These are phyloP conservation scores for Zymoseptoria pseudotritici DNA, from an alignment of 2,329 filamentous ascomycete species.

Conservation along the genomic window DNA sequence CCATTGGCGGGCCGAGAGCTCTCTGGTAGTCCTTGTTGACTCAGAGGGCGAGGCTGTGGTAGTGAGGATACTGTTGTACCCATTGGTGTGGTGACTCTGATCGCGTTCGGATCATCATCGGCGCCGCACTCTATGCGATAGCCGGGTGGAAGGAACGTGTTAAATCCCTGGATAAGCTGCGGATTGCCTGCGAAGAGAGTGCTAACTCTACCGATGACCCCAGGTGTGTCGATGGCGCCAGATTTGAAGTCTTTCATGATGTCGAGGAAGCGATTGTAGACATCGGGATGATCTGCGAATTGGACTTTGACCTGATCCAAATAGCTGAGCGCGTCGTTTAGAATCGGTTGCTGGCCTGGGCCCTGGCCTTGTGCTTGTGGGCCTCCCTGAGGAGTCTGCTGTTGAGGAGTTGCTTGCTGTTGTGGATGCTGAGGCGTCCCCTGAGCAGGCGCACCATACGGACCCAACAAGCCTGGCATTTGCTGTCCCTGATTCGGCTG, in stretches of 20 bases:
- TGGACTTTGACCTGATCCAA: constrained; percentile 98
- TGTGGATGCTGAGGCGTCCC: constrained; percentile 22
- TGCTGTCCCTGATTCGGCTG: constrained; percentile 53
- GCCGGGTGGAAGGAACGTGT: constrained; percentile 88
- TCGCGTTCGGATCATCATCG: constrained; percentile 89
- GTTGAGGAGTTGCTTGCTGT: constrained; percentile 14
- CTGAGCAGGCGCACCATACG: constrained; percentile 28
- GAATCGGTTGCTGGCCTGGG: constrained; percentile 76
- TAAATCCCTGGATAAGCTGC: constrained; percentile 83
- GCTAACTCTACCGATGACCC: constrained; percentile 93
- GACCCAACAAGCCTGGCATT: constrained; percentile 43
- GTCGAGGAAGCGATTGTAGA: constrained; percentile 93
- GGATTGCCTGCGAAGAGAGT: constrained; percentile 93
- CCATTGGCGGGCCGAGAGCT: constrained; percentile 26
- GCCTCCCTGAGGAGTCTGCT: constrained; percentile 20
- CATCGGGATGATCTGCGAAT: constrained; percentile 92
- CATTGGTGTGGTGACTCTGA: constrained; percentile 92
- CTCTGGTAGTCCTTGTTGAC: constrained; percentile 19
- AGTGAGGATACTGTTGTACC: constrained; percentile 94
- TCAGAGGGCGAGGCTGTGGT: constrained; percentile 44
- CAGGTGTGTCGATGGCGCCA: constrained; percentile 94
- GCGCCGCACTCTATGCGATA: constrained; percentile 95
- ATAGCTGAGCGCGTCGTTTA: constrained; percentile 86
- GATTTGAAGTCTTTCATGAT: constrained; percentile 99
- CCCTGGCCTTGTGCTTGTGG: constrained; percentile 43